Percentiles rank a stretch among this genome's conserved stretches.
phyloP scores from a whole-genome alignment of 192 early-diverging fungal species.

The Backusella circina region DNA sequence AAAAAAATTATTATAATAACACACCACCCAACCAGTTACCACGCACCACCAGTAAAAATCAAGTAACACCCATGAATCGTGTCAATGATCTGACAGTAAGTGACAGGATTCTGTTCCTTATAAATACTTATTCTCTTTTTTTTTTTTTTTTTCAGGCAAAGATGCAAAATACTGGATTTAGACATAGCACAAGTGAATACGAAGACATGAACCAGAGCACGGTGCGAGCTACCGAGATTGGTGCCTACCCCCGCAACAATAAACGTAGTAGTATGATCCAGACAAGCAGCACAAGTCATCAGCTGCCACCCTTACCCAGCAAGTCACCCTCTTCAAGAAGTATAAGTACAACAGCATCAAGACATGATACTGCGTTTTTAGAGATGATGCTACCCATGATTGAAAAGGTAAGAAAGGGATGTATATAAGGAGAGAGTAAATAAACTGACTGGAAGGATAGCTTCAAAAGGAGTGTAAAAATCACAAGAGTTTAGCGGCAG shows the following conservation, averaged over 20 bases:
- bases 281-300: neutral
- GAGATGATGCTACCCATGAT: neutral
- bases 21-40: neutral
- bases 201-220: conserved; percentile 27
- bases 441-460: conserved; percentile 2
- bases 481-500: conserved; percentile 32
- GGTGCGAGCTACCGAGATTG: conserved; percentile 24
- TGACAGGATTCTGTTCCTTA: too few relatives aligned
- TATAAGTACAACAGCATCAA: neutral
- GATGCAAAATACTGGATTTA: conserved; percentile 15
- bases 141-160: conserved; percentile 5
- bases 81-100: conserved; percentile 23
- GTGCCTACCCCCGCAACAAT: neutral
- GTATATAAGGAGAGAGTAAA: neutral
- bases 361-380: neutral
- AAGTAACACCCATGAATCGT: conserved; percentile 12
- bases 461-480: conserved; percentile 28
- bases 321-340: conserved; percentile 19
- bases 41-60: conserved; percentile 11
- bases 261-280: conserved; percentile 5
- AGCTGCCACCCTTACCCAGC: neutral
- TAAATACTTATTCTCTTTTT: too few relatives aligned
- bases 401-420: neutral
- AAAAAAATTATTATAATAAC: neutral
- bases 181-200: conserved; percentile 17